Percentiles rank a stretch among this genome's conserved stretches.
Evolutionary conservation across 495 filamentous ascomycete genomes (phyloP).

Genomic region (Extremus antarcticus): DNA sequence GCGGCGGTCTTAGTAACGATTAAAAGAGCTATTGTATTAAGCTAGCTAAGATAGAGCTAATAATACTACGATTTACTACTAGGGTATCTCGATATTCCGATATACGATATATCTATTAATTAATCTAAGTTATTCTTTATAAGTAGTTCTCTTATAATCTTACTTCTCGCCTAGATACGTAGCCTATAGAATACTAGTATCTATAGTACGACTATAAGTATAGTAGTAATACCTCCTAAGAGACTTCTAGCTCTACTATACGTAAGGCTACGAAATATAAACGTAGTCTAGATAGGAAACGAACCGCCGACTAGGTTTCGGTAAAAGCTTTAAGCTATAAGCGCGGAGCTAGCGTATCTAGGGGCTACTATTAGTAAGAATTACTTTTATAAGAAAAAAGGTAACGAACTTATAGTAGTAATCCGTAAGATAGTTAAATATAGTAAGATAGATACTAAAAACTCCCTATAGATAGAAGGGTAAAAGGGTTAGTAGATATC

Average conservation of each 20-base stretch:
- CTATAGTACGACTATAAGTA: conserved; percentile 75
- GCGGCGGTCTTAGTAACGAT: too few relatives aligned
- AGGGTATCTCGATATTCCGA: too few relatives aligned
- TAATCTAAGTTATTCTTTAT: background rate
- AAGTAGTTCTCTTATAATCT: conserved; percentile 47
- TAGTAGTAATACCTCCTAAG: conserved; percentile 60
- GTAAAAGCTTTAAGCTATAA: conserved; percentile 77
- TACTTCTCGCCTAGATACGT: conserved; percentile 64
- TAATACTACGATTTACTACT: too few relatives aligned
- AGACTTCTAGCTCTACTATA: conserved; percentile 64
- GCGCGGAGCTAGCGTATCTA: conserved; percentile 56
- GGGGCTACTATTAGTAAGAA: background rate
- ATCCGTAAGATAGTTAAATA: conserved; percentile 93
- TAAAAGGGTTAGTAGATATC: too few relatives aligned
- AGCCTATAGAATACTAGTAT: conserved; percentile 71
- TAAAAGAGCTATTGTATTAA: too few relatives aligned
- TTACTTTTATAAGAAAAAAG: background rate
- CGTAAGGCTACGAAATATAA: conserved; percentile 61
- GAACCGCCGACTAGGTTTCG: conserved; percentile 75
- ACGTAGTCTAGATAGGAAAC: conserved; percentile 66
- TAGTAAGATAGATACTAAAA: conserved; percentile 75
- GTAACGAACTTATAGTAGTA: conserved; percentile 59
- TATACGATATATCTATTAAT: too few relatives aligned
- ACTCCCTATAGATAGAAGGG: too few relatives aligned
- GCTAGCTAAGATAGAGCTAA: background rate